phyloP scores from a whole-genome alignment of 108 stramenopile genomes.

The Seminavis robusta region DNA sequence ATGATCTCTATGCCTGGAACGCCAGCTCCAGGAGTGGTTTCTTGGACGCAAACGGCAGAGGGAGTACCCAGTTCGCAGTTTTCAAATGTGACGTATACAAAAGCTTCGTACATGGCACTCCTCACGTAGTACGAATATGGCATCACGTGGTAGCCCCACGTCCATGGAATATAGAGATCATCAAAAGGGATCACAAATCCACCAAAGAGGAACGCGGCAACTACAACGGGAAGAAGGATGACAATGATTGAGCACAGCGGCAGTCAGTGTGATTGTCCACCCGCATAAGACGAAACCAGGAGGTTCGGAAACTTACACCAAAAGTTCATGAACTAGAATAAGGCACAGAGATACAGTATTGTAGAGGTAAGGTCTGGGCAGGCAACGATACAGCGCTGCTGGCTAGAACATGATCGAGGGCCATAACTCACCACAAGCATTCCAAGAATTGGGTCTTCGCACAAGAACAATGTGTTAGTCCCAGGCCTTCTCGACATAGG shows the following conservation, averaged over 20 bases:
- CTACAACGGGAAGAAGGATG: too few species aligned
- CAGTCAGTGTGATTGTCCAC: too few species aligned
- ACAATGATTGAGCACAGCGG: too few species aligned
- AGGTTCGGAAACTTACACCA: too few species aligned
- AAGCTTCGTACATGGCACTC: slow-evolving; percentile 4
- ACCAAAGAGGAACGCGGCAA: slow-evolving; percentile 29
- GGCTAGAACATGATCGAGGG: too few species aligned
- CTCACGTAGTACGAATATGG: slow-evolving; percentile 23
- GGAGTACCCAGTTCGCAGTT: slow-evolving; percentile 1
- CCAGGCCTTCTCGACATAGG: too few species aligned
- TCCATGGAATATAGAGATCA: slow-evolving; percentile 24
- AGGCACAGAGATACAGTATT: too few species aligned
- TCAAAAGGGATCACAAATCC: slow-evolving; percentile 25
- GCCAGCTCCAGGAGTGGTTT: background rate
- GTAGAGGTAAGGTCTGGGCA: too few species aligned
- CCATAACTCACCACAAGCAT: too few species aligned
- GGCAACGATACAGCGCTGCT: too few species aligned
- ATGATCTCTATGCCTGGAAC: slow-evolving; percentile 11
- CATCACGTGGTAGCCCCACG: slow-evolving; percentile 23
- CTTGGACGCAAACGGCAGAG: background rate
- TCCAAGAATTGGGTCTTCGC: slow-evolving; percentile 14
- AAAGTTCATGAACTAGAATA: slow-evolving; percentile 18
- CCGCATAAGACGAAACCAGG: too few species aligned
- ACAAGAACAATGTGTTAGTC: too few species aligned
- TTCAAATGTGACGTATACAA: slow-evolving; percentile 11